A percentile compares a stretch with the other conserved stretches of the same genome.
Conservation (phyloP, 306 rosid genomes). For the Geum urbanum region DNA sequence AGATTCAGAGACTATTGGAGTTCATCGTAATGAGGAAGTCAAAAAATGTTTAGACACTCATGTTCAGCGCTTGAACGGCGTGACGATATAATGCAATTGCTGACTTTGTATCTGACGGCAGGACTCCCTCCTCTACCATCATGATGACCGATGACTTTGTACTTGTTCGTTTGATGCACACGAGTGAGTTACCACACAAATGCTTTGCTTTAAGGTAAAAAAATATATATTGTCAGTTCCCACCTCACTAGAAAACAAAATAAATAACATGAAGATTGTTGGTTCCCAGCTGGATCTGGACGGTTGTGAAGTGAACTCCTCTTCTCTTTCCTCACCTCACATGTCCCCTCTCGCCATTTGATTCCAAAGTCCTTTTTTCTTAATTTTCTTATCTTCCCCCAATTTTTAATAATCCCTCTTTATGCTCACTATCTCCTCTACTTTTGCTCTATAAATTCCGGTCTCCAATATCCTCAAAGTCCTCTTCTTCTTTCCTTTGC, state of each 20-base stretch:
- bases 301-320: slow-evolving; percentile 25
- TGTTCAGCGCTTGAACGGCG: too few relatives aligned
- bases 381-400: not conserved
- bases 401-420: not conserved
- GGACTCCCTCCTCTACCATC: too few relatives aligned
- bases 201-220: too few relatives aligned
- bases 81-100: too few relatives aligned
- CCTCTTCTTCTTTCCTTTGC: slow-evolving; percentile 38
- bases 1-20: too few relatives aligned
- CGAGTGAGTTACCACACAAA: too few relatives aligned
- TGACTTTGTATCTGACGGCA: too few relatives aligned
- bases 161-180: too few relatives aligned
- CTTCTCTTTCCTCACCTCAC: slow-evolving; percentile 22
- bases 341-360: slow-evolving; percentile 13
- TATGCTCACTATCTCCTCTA: slow-evolving; percentile 23
- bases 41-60: too few relatives aligned
- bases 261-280: slow-evolving; percentile 28
- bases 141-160: too few relatives aligned
- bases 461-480: not conserved
- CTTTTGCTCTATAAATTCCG: slow-evolving; percentile 53
- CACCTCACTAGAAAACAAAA: not conserved
- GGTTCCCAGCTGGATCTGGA: slow-evolving; percentile 66
- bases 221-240: too few relatives aligned
- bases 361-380: slow-evolving; percentile 26
- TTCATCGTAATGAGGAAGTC: too few relatives aligned